Base-by-base conservation (phyloP, 2,329 filamentous ascomycete species). In the Penicillium corylophilum region DNA sequence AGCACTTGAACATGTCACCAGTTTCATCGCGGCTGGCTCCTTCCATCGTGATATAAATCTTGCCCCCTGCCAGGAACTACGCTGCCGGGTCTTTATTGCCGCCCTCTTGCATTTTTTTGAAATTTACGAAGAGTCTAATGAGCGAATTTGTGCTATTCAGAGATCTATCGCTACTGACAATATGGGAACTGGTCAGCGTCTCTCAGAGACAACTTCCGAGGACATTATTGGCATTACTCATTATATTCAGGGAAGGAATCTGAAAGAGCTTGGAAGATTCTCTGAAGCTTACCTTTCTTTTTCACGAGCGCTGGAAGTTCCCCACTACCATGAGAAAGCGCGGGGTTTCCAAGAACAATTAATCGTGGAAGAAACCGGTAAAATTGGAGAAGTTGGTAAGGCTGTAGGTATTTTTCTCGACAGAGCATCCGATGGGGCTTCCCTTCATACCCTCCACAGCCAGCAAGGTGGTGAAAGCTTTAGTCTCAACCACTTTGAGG, bases 171-270 rank as follows among this genome's bases (percentile, higher is more conserved):
- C 44, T 10, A 18, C 10, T 22, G 42, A 28, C 7, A 47, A 38
- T 22, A 44, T 16, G 13, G 12, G 15, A 24, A 7, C 23, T 31
- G 29, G 29, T 15, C 29, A 15, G 13, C 5, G 13, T 13, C 42
- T 28, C 22, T 29, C 20, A 20, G 35, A 35, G 35, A 20, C 18
- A 12, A 24, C 2, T 24, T 28, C 53, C 10, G 20, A 18, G 12
- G 40, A 61, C 8, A 36, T 59, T 10, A 13, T 38, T 18, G 56
- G 48, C 12, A 60, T 63, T 42, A 53, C 61, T 6, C 33, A 55
- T n/a, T 64, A 57, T 26, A 47, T 64, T 5, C 53, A 48, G 29
- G 61, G 57, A 9, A 51, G 53, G 40, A 57, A 59, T 31, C 50
- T 61, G 9, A 50, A 63, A 43, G 48, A 52, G 24, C 23, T 50